Percentiles rank a stretch among this genome's conserved stretches.
Conservation (phyloP, 2,329 filamentous ascomycete species). For the Cephalotrichum gorgonifer region DNA sequence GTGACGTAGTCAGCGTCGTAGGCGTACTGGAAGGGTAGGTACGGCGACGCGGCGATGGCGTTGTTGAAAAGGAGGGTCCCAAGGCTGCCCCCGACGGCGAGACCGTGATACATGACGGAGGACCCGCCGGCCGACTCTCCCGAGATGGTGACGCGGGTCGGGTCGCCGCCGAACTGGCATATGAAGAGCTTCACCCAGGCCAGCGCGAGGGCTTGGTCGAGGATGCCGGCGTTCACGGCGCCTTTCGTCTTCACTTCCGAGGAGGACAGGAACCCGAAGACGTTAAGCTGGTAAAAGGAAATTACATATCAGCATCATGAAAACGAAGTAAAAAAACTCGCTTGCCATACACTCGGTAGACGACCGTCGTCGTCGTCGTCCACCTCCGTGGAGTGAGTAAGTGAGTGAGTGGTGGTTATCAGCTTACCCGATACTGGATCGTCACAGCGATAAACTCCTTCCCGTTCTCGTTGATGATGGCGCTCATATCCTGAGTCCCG, state of each 20-base stretch:
- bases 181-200: conserved; percentile 43
- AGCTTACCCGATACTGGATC: conserved; percentile 20
- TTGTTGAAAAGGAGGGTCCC: conserved; percentile 34
- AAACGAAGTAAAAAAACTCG: too few species aligned
- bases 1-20: conserved; percentile 20
- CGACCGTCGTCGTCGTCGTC: too few species aligned
- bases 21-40: conserved; percentile 41
- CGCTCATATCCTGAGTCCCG: conserved; percentile 10
- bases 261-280: conserved; percentile 35
- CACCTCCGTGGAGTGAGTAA: too few species aligned
- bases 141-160: conserved; percentile 37
- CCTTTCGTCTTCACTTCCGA: conserved; percentile 24
- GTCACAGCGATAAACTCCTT: conserved; percentile 25
- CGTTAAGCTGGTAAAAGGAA: conserved; percentile 19
- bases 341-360: too few species aligned
- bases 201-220: conserved; percentile 39
- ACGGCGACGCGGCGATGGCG: conserved; percentile 30
- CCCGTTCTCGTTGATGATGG: conserved; percentile 15
- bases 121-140: conserved; percentile 31
- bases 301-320: too few species aligned
- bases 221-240: conserved; percentile 37
- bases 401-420: too few species aligned
- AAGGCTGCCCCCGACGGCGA: conserved; percentile 29
- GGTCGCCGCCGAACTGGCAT: conserved; percentile 39
- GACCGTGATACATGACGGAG: conserved; percentile 32